Evolutionary conservation across 306 rosid genomes (phyloP), one percentile per base, ranked within the genome.

Genomic region (Ceratonia siliqua): DNA sequence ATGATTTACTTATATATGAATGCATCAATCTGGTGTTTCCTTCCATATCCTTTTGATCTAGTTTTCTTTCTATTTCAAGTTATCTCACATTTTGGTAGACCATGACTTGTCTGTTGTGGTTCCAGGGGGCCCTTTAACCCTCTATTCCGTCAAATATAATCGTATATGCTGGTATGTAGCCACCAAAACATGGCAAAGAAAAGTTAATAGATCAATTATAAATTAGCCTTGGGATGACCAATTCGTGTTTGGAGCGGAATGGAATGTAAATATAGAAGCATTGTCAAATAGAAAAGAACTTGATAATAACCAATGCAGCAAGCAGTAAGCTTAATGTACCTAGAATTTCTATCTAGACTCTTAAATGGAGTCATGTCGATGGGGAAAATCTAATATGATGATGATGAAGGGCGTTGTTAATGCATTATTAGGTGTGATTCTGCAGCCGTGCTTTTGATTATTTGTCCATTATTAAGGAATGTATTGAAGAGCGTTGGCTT

Each of bases 401-500:
- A 50, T 30, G 68, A 64, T 15, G 22, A 38, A 56, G 67, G 7
- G 22, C 49, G 13, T 54, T 54, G 21, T 62, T 11, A 30, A 67
- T 68, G 43, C 55, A 15, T 42, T 28, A 43, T 43, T 5, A 80
- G 22, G 46, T 28, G 55, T 18, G 75, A 57, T 9, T 48, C 75
- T 20, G 36, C 42, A 57, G 52, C 43, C 62, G 21, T 45, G 70
- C 46, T 24, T 17, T 52, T 72, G 20, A 45, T 20, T 62, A 38
- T 21, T 24, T 68, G 73, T 13, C 21, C 74, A 42, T 54, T 41
- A n/a, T 59, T 68, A 49, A 72, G 17, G n/a, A 74, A 21, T 36
- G 82, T 14, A 36, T 5, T 59, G 11, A 77, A 65, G 25, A 80
- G 76, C 15, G 68, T 65, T 39, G 87, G 85, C 79, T 80, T 86